These are phyloP conservation scores for Claviceps purpurea DNA, from an alignment of 2,329 filamentous ascomycete genomes.

Conservation along the genomic window DNA sequence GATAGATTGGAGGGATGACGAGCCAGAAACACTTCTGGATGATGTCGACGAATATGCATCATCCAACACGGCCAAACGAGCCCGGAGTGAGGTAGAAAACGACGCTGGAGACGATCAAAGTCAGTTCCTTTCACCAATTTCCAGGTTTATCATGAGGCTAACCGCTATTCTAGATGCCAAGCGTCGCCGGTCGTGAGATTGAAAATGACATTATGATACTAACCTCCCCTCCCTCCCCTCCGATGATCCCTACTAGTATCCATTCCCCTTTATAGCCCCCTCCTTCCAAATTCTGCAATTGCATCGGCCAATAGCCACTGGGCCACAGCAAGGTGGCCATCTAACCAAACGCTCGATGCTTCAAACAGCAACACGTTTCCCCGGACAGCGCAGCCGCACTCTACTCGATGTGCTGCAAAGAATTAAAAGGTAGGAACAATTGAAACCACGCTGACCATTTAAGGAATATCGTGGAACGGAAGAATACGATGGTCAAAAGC, in stretches of 20 bases:
- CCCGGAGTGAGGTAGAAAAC: constrained; percentile 8
- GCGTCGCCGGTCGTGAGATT: constrained; percentile 9
- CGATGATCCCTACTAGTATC: not conserved
- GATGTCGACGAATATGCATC: constrained; percentile 2
- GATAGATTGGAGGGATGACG: constrained; percentile 12
- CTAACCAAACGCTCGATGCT: not conserved
- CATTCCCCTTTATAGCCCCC: not conserved
- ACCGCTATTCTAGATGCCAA: constrained; percentile 8
- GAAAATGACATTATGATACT: constrained; percentile 1
- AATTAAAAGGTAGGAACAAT: not conserved
- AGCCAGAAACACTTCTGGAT: constrained; percentile 1
- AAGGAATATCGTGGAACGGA: not conserved
- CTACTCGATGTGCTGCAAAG: not conserved
- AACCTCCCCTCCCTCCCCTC: not conserved
- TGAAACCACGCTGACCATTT: not conserved
- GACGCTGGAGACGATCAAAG: constrained; percentile 8
- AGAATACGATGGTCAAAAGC: not conserved
- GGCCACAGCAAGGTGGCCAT: not conserved
- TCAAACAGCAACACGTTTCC: not conserved
- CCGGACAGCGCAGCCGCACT: not conserved
- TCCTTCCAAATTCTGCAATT: not conserved
- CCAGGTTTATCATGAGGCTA: not conserved
- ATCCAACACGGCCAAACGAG: constrained; percentile 6
- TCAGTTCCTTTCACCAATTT: not conserved
- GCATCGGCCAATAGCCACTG: not conserved